Base-by-base conservation (phyloP, 768 basidiomycete species). In the Lyophyllum shimeji region DNA sequence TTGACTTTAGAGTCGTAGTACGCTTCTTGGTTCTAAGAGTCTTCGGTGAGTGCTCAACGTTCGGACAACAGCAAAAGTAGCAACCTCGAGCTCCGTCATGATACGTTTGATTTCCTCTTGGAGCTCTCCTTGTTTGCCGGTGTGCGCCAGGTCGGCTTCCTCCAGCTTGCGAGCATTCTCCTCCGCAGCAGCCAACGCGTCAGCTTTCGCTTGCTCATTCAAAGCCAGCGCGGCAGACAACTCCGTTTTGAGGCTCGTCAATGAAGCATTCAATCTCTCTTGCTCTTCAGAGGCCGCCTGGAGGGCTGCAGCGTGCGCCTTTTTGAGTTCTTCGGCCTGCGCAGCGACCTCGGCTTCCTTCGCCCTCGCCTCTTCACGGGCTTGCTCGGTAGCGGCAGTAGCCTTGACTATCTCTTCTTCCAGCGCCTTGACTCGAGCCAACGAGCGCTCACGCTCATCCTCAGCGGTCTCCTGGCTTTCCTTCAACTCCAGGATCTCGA, bases 401-500 rank as follows among this genome's bases (percentile, higher is more conserved):
- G 82, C 81, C 46, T 76, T 73, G 4, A 72, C 67, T 13, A 89
- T 66, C 45, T 89, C 79, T 37, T 74, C 77, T 65, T 89, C 83
- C 43, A 87, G 67, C 9, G 63, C 60, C 57, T 80, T 77, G 27
- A 89, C 72, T 45, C 71, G 79, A 11, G 72, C 68, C 37, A 79
- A 63, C 11, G 78, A 67, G 56, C 74, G 72, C 45, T 71, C 74
- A 48, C 78, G 82, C 27, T 79, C 79, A 53, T 90, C 90, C 62
- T 88, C 85, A 6, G 78, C 73, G 18, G 69, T 69, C 61, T 93
- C 91, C 58, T 83, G 82, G 40, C 75, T 75, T 66, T 94, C 91
- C 68, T 80, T 89, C 57, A 87, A 64, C 71, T 93, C 91, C 55
- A 93, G 69, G 40, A 92, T 79, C 66, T 93, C 90, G 48, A 94